phyloP scores from a whole-genome alignment of 2,329 filamentous ascomycete species.

The Sporothrix mexicana region DNA sequence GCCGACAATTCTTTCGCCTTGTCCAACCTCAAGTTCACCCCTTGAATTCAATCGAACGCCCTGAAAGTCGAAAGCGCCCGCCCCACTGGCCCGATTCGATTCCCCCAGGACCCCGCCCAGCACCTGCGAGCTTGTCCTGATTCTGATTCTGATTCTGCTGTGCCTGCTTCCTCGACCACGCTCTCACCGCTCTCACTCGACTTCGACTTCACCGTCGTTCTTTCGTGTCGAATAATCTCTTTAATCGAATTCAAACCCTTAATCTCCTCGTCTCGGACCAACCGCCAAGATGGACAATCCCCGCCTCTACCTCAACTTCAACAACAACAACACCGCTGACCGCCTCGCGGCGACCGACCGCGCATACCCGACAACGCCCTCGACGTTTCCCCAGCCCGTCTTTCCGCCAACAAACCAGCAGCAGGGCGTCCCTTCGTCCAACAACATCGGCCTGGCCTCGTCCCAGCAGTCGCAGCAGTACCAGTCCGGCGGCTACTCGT shows the following conservation, averaged over 20 bases:
- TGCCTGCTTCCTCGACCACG: not conserved
- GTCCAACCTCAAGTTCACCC: constrained; percentile 10
- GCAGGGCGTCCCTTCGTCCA: constrained; percentile 38
- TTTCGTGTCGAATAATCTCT: not conserved
- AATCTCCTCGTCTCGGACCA: not conserved
- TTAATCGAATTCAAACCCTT: not conserved
- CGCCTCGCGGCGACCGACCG: constrained; percentile 68
- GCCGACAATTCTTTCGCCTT: not conserved
- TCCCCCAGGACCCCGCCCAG: constrained; percentile 10
- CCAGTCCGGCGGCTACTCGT: constrained; percentile 49
- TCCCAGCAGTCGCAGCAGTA: constrained; percentile 47
- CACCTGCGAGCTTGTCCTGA: constrained; percentile 18
- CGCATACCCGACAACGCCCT: constrained; percentile 85
- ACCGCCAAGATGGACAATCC: constrained; percentile 57
- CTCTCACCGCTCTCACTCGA: constrained; percentile 26
- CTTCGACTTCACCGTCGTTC: not conserved
- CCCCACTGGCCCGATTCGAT: constrained; percentile 17
- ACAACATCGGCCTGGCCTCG: constrained; percentile 52
- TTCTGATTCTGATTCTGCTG: not conserved
- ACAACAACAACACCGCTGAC: constrained; percentile 62
- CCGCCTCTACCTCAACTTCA: constrained; percentile 70
- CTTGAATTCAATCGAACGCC: not conserved
- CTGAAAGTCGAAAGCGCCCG: not conserved
- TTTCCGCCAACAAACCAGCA: constrained; percentile 53
- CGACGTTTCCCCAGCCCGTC: constrained; percentile 93